Evolutionary conservation across 805 yeast species (phyloP).

Genomic region (Dipodascus albidus): DNA sequence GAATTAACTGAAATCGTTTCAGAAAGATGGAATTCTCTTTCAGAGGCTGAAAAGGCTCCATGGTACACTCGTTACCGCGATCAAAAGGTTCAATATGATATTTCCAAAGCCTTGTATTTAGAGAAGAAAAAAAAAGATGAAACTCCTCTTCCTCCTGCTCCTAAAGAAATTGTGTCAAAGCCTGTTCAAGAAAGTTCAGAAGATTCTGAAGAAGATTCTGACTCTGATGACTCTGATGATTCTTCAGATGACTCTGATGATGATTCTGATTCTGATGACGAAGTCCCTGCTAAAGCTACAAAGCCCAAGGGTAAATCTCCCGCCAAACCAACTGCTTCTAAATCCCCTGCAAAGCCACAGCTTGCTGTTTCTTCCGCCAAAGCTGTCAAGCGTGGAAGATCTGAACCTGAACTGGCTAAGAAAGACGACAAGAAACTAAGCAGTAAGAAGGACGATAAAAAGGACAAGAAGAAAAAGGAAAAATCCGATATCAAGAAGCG

Average conservation of each 20-base stretch:
- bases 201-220: background rate
- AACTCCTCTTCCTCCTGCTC: no score
- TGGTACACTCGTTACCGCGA: slow-evolving; percentile 49
- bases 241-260: background rate
- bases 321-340: background rate
- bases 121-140: slow-evolving; percentile 30
- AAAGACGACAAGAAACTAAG: background rate
- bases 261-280: background rate
- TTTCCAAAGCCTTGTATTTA: slow-evolving; percentile 35
- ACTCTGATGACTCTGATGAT: background rate
- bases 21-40: slow-evolving; percentile 63
- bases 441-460: background rate
- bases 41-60: slow-evolving; percentile 56
- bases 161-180: background rate
- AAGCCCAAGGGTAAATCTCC: background rate
- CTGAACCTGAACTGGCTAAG: background rate
- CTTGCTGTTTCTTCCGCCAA: background rate
- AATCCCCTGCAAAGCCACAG: background rate
- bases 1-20: slow-evolving; percentile 75
- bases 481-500: background rate
- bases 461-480: background rate
- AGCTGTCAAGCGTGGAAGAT: background rate
- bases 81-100: slow-evolving; percentile 35
- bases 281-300: background rate
- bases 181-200: background rate